Base-by-base conservation (phyloP, 2,329 filamentous ascomycete genomes). In the Alternaria angustiovoidea region DNA sequence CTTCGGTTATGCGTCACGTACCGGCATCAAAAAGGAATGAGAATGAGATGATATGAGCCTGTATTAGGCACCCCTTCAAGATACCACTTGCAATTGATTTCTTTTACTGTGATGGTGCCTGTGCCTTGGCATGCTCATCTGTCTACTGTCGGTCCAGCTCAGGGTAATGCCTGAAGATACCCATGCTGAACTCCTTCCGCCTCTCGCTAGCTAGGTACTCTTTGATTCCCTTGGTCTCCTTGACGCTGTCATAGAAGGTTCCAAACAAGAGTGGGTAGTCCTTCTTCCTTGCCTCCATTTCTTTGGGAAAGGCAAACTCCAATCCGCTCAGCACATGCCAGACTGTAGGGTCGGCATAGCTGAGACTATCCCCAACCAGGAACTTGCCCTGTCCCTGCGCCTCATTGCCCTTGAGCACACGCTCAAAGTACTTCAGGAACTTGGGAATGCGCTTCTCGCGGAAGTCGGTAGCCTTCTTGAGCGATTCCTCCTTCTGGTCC, bases 161-260 rank as follows among this genome's bases (percentile, higher is more conserved):
- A 2, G 87, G 84, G 71, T 94, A 94, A 69, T 91, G 81, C 36
- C 91, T 83, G 74, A 88, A 94, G 43, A 94, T 85, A 1, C 91
- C 91, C 62, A 84, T 78, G 0, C 81, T 80, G 72, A 92, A 94
- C 52, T 83, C 76, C 71, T 85, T 73, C 41, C 91, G 82, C 63
- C 88, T 84, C 3, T 87, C 83, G 75, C 91, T 93, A 20, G 78
- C 83, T 52, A 94, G 76, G 73, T 94, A 94, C 43, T 81, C 85
- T 78, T 88, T 89, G 69, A 94, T 84, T 41, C 84, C 87, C 18
- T 86, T 86, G 36, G 88, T 80, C 57, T 85, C 82, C 78, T 87
- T 86, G 16, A 94, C 85, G 2, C 84, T 84, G 0, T 86, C 82
- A 67, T 90, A 88, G 36, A 92, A 85, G 39, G 69, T 77, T 2